phyloP scores from a whole-genome alignment of 1,284 basidiomycete genomes.

The Malassezia nana region DNA sequence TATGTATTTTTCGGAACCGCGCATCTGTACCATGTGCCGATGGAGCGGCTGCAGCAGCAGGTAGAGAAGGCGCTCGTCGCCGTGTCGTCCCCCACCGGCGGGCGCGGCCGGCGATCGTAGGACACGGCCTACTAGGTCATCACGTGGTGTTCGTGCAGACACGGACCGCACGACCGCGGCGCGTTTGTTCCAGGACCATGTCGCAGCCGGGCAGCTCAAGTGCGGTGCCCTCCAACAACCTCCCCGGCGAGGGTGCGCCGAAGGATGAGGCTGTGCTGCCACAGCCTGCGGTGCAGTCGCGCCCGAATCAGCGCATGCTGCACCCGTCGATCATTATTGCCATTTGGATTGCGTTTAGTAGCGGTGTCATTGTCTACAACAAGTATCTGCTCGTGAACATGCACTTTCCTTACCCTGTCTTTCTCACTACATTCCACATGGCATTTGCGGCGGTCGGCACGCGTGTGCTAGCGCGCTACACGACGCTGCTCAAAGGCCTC shows the following conservation, averaged over 20 bases:
- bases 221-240: not conserved
- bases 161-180: not conserved
- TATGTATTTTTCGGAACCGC: constrained; percentile 10
- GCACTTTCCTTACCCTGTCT: constrained; percentile 49
- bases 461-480: constrained; percentile 75
- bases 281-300: constrained; percentile 12
- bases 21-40: not conserved
- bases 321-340: constrained; percentile 62
- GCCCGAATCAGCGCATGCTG: constrained; percentile 34
- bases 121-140: not conserved
- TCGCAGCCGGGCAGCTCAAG: constrained; percentile 3
- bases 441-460: constrained; percentile 71
- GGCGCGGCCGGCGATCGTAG: not conserved
- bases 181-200: constrained; percentile 3
- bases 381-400: constrained; percentile 55
- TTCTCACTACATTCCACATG: constrained; percentile 47
- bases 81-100: not conserved
- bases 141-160: not conserved
- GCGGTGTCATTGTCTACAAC: constrained; percentile 90
- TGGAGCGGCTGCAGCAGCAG: not conserved
- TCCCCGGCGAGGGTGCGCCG: not conserved
- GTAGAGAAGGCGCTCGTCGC: constrained; percentile 1
- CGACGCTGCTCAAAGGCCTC: constrained; percentile 73
- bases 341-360: constrained; percentile 80
- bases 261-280: constrained; percentile 11